Base-by-base conservation (phyloP, 768 basidiomycete genomes). In the Mycena metata region DNA sequence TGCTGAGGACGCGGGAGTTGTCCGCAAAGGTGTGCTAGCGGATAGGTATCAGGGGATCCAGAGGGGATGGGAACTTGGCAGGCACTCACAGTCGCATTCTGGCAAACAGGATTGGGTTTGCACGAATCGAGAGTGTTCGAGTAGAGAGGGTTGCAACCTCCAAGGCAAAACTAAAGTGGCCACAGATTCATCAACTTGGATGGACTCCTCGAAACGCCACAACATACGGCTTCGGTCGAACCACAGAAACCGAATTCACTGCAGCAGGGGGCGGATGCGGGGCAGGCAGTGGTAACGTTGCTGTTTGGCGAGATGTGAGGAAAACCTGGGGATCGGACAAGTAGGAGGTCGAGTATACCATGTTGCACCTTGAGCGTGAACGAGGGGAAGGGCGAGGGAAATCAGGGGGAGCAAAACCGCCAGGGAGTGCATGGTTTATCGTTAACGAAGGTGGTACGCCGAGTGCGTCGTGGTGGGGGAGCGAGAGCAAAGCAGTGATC, bases 61-160 rank as follows among this genome's bases (percentile, higher is more conserved):
- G 24, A 9, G 16, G n/a, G n/a, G 50, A 21, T 17, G 12, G 13
- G 8, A 43, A 23, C 24, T 3, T 60, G 16, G 50, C 46, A 15
- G 15, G 39, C 15, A 71, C 88, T 70, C 74, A 92, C 90, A 35
- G 83, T 88, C 23, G 83, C 82, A 74, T 83, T 86, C 75, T 90
- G 74, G 79, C 95, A 96, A 45, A 95, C 76, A 0, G 95, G 94
- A 50, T 84, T 85, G 2, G 93, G 92, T 54, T 75, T 78, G 80
- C 93, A 96, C 0, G 94, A 93, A 65, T 80, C 79, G 43, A 91
- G 78, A 4, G 85, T 76, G 73, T 89, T 73, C 8, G 94, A 96
- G 47, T 83, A 79, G 35, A 94, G 83, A 21, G 95, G 93, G 74
- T 96, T 89, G 81, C 95, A 96, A n/a, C 95, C 95, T 52, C 92